Conservation (phyloP, 1,284 basidiomycete genomes). For the Trametes sp. region DNA sequence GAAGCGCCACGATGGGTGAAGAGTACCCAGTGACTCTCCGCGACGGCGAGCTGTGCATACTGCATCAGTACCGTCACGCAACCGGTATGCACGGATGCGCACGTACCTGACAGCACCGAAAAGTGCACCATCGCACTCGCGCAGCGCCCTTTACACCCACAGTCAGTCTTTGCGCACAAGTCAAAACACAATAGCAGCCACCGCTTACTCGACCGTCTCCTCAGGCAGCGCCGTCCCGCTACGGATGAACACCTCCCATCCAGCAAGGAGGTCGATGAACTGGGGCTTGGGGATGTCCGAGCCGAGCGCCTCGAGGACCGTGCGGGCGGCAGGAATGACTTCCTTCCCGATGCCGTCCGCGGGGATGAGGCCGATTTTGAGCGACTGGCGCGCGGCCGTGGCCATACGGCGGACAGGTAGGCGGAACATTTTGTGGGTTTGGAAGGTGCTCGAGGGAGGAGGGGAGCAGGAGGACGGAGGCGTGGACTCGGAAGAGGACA, state of each 20-base stretch:
- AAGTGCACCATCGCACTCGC: slow-evolving; percentile 94
- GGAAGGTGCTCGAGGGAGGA: background rate
- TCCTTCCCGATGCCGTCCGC: slow-evolving; percentile 96
- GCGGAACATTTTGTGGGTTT: slow-evolving; percentile 48
- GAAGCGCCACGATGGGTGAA: slow-evolving; percentile 95
- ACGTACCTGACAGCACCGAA: slow-evolving; percentile 93
- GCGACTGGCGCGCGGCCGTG: slow-evolving; percentile 60
- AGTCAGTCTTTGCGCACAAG: background rate
- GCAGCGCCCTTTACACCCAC: slow-evolving; percentile 62
- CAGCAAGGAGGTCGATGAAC: slow-evolving; percentile 90
- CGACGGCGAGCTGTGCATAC: slow-evolving; percentile 78
- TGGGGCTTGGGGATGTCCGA: slow-evolving; percentile 89
- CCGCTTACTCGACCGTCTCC: slow-evolving; percentile 82
- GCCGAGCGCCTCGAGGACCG: slow-evolving; percentile 84
- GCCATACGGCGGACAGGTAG: slow-evolving; percentile 61
- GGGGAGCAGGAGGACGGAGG: background rate
- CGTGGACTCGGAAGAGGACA: slow-evolving; percentile 49
- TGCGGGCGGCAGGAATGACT: slow-evolving; percentile 91
- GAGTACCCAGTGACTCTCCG: slow-evolving; percentile 96
- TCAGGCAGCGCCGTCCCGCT: slow-evolving; percentile 90
- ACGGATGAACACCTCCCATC: slow-evolving; percentile 93
- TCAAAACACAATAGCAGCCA: too few relatives aligned
- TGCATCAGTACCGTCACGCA: background rate
- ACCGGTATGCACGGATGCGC: background rate
- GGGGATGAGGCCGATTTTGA: slow-evolving; percentile 94